A percentile compares a stretch with the other conserved stretches of the same genome.
phyloP scores from a whole-genome alignment of 1,284 basidiomycete species.

The Apiotrichum domesticum region DNA sequence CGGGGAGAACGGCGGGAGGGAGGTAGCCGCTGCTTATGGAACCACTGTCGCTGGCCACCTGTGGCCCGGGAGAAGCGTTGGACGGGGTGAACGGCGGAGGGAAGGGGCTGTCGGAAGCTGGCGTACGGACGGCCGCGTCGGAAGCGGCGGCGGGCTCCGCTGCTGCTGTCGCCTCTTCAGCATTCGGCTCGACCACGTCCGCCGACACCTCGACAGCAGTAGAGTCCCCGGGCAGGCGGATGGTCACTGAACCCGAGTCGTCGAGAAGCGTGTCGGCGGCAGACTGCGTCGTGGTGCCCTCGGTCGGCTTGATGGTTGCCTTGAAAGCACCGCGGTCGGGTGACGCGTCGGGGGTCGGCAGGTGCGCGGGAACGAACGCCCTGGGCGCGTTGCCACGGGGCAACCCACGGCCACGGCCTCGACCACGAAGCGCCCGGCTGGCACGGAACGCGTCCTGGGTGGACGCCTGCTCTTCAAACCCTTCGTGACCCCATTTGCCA shows the following conservation, averaged over 20 bases:
- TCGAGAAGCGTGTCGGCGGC: slow-evolving; percentile 24
- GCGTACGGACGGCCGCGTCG: not conserved
- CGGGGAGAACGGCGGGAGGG: slow-evolving; percentile 1
- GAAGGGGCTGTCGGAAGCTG: slow-evolving; percentile 5
- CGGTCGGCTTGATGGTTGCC: slow-evolving; percentile 2
- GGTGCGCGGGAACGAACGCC: slow-evolving; percentile 4
- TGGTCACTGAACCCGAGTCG: slow-evolving; percentile 24
- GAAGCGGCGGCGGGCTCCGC: slow-evolving; percentile 8
- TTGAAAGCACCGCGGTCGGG: slow-evolving; percentile 8
- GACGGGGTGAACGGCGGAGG: slow-evolving; percentile 16
- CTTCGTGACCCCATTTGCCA: slow-evolving; percentile 40
- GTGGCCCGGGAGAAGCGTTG: slow-evolving; percentile 12
- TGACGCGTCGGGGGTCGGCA: slow-evolving; percentile 16
- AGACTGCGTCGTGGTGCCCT: slow-evolving; percentile 17
- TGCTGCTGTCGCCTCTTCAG: not conserved
- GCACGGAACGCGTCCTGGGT: slow-evolving; percentile 10
- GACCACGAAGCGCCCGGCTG: slow-evolving; percentile 10
- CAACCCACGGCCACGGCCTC: slow-evolving; percentile 8
- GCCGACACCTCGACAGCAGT: slow-evolving; percentile 2
- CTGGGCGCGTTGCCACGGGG: slow-evolving; percentile 3
- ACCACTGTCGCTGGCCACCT: slow-evolving; percentile 28
- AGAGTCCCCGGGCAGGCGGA: slow-evolving; percentile 28
- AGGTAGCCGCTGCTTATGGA: slow-evolving; percentile 23
- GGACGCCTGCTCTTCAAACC: slow-evolving; percentile 25
- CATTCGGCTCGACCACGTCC: not conserved